Percentiles rank a stretch among this genome's conserved stretches.
phyloP scores from a whole-genome alignment of 352 stramenopile species.

The Phytopythium ostracodes region DNA sequence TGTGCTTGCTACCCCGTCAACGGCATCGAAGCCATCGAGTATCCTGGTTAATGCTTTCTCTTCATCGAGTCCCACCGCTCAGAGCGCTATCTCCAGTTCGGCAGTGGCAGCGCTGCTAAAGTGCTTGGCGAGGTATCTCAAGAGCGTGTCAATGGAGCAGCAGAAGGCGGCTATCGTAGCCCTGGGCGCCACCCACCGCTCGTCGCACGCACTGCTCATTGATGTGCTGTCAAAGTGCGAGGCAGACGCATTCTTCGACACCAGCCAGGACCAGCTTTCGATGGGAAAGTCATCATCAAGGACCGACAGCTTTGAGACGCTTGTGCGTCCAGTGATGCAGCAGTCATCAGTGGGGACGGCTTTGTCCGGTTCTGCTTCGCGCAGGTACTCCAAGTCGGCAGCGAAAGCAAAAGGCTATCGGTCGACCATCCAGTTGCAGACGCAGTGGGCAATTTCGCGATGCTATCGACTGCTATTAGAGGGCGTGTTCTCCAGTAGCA shows the following conservation, averaged over 20 bases:
- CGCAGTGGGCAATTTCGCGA: slow-evolving; percentile 58
- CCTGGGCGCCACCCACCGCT: slow-evolving; percentile 36
- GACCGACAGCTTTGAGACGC: not conserved
- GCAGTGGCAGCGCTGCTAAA: slow-evolving; percentile 43
- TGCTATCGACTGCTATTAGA: slow-evolving; percentile 56
- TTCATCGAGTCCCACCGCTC: slow-evolving; percentile 15
- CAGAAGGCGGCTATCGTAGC: slow-evolving; percentile 48
- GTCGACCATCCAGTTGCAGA: slow-evolving; percentile 23
- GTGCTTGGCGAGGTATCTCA: slow-evolving; percentile 49
- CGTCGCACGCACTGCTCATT: slow-evolving; percentile 29
- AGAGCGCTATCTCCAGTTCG: slow-evolving; percentile 34
- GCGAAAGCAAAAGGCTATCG: slow-evolving; percentile 7
- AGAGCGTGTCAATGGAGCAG: slow-evolving; percentile 50
- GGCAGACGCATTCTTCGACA: slow-evolving; percentile 34
- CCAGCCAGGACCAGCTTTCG: not conserved
- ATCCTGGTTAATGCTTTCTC: not conserved
- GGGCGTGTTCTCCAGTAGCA: not conserved
- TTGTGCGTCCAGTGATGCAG: not conserved
- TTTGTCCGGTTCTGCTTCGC: not conserved
- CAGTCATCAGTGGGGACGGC: not conserved
- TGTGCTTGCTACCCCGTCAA: not conserved
- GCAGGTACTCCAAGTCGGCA: slow-evolving; percentile 6
- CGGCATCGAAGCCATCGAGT: not conserved
- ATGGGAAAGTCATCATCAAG: not conserved
- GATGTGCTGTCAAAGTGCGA: slow-evolving; percentile 59